These are phyloP conservation scores for Benincasa hispida DNA, from an alignment of 306 rosid genomes.

Conservation along the genomic window DNA sequence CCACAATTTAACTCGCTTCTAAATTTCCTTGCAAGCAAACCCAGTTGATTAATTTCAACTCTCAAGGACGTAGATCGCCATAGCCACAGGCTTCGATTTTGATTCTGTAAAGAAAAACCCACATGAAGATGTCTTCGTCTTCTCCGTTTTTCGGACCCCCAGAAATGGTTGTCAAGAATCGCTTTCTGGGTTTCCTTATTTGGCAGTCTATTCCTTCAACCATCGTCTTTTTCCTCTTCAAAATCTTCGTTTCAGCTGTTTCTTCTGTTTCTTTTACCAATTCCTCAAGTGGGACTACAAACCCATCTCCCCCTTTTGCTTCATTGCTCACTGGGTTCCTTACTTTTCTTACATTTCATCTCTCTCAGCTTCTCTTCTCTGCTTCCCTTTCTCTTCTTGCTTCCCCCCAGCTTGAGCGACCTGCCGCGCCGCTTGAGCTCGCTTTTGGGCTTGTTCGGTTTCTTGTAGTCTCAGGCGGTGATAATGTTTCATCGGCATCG, in stretches of 20 bases:
- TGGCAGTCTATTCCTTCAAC: conserved; percentile 92
- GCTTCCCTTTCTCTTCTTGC: conserved; percentile 46
- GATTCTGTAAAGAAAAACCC: background rate
- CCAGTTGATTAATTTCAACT: background rate
- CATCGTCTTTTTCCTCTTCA: conserved; percentile 36
- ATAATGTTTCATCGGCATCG: conserved; percentile 5
- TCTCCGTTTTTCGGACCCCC: conserved; percentile 18
- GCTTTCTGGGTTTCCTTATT: conserved; percentile 56
- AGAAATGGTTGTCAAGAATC: conserved; percentile 34
- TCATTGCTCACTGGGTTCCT: conserved; percentile 21
- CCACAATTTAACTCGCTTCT: background rate
- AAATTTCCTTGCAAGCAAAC: background rate
- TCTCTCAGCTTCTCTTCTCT: conserved; percentile 59
- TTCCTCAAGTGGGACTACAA: background rate
- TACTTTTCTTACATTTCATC: conserved; percentile 44
- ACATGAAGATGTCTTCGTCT: conserved; percentile 1
- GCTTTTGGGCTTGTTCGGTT: conserved; percentile 24
- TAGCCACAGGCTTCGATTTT: background rate
- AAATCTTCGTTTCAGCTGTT: conserved; percentile 18
- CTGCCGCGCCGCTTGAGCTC: conserved; percentile 32
- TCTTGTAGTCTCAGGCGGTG: conserved; percentile 27
- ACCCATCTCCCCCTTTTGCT: conserved; percentile 15
- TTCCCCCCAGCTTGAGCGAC: conserved; percentile 34
- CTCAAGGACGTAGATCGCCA: background rate
- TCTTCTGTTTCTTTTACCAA: background rate